Evolutionary conservation across 106 monocot genomes (phyloP).

Genomic region (Dioscorea alata): DNA sequence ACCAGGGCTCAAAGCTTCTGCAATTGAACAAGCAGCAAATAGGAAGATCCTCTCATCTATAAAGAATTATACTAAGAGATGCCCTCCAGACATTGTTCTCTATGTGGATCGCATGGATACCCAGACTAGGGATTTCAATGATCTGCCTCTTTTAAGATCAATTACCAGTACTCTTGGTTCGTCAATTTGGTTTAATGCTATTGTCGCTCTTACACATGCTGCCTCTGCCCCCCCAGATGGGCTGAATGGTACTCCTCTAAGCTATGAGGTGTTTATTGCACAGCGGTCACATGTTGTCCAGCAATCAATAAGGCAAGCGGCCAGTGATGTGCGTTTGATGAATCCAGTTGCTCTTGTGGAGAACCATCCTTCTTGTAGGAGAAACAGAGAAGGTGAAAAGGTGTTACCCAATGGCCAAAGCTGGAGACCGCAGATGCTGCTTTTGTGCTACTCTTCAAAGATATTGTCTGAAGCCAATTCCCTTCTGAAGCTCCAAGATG

Average conservation of each 20-base stretch:
- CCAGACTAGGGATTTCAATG: conserved; percentile 85
- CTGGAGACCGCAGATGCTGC: conserved; percentile 84
- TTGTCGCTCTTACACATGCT: conserved; percentile 86
- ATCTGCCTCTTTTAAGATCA: conserved; percentile 66
- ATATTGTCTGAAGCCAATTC: conserved; percentile 85
- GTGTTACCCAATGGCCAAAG: conserved; percentile 81
- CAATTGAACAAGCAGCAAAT: conserved; percentile 69
- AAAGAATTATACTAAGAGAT: conserved; percentile 73
- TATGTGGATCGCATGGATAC: conserved; percentile 92
- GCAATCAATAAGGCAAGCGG: conserved; percentile 71
- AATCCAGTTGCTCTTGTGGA: conserved; percentile 90
- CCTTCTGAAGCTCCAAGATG: conserved; percentile 78
- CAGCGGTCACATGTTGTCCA: conserved; percentile 92
- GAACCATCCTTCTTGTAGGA: conserved; percentile 88
- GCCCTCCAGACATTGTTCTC: conserved; percentile 88
- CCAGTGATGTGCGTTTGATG: conserved; percentile 88
- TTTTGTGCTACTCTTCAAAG: conserved; percentile 91
- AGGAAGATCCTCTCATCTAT: conserved; percentile 59
- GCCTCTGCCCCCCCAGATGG: conserved; percentile 91
- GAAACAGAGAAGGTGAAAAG: conserved; percentile 63
- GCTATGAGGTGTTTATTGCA: conserved; percentile 76
- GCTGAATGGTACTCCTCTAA: conserved; percentile 64
- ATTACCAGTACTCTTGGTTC: conserved; percentile 64
- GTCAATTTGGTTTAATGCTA: conserved; percentile 91
- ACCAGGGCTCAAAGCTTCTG: conserved; percentile 75